Evolutionary conservation across 1,284 basidiomycete genomes (phyloP), one percentile per base, ranked within the genome.

Genomic region (Cutaneotrichosporon arboriforme): DNA sequence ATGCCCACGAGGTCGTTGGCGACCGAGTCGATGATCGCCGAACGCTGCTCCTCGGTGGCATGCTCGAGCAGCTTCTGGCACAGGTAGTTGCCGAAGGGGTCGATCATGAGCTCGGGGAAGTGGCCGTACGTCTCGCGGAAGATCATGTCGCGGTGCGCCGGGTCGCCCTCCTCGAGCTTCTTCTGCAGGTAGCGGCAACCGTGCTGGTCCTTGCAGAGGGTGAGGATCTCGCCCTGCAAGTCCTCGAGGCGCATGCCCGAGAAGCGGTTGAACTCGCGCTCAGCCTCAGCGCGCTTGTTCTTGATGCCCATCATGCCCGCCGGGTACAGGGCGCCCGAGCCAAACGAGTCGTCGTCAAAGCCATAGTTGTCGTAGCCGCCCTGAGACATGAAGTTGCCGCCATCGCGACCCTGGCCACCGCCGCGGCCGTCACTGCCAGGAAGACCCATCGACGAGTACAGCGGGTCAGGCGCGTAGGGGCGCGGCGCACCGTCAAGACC

Each of bases 81-180:
- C 51, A 99, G 82, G 72, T 99, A 99, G 78, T 98, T 99, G 64
- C 96, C 96, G 76, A 99, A 98, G 3, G 96, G 93, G 80, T 98
- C 96, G 43, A 90, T 98, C 96, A 98, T 99, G 61, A 98, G 81
- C 67, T 98, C 96, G 48, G 94, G 89, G 74, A 98, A 98, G 72
- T 97, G 93, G 51, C 87, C 85, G 67, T 96, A 98, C 2, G 94
- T 97, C 79, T 99, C 96, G 60, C 88, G 83, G 81, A 97, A 99
- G 75, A 99, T 98, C 88, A 98, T 93, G 70, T 98, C 96, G 54
- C 96, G 85, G 77, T 97, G 90, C 73, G 93, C 88, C 14, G 91
- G 83, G 58, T 87, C 83, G 56, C 88, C 89, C 69, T 99, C 96
- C 74, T 99, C 96, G 37, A 99, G 81, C 77, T 98, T 98, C 84